These are phyloP conservation scores for Dichotomocladium elegans DNA, from an alignment of 371 early-diverging fungal species.

Conservation along the genomic window DNA sequence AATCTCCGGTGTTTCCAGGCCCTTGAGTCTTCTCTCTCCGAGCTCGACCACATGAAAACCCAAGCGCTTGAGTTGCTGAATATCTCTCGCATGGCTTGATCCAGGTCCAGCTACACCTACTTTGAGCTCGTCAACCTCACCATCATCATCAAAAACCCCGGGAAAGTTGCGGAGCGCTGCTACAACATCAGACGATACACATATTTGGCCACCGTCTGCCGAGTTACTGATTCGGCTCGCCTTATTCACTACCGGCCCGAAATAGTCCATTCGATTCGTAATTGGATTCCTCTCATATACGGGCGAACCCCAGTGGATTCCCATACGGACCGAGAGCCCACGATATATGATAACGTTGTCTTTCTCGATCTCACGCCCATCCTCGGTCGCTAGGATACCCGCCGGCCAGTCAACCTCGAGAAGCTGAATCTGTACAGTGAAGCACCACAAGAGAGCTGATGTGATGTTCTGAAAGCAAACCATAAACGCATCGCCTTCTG, in stretches of 20 bases:
- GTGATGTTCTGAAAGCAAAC: slow-evolving; percentile 88
- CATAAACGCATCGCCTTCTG: slow-evolving; percentile 97
- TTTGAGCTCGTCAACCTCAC: neutral
- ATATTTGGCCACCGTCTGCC: slow-evolving; percentile 93
- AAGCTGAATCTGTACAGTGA: slow-evolving; percentile 83
- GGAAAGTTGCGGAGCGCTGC: slow-evolving; percentile 44
- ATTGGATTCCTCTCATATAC: slow-evolving; percentile 89
- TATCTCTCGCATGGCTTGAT: slow-evolving; percentile 26
- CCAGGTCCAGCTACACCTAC: neutral
- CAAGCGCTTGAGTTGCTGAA: slow-evolving; percentile 62
- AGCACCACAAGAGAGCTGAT: slow-evolving; percentile 86
- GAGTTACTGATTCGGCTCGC: slow-evolving; percentile 83
- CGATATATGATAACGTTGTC: slow-evolving; percentile 69
- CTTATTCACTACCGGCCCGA: slow-evolving; percentile 92
- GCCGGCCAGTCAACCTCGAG: slow-evolving; percentile 89
- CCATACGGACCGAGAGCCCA: slow-evolving; percentile 93
- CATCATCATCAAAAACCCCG: slow-evolving; percentile 36
- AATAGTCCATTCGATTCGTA: slow-evolving; percentile 94
- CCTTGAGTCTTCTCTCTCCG: slow-evolving; percentile 87
- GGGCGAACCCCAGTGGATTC: slow-evolving; percentile 91
- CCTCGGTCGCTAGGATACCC: slow-evolving; percentile 78
- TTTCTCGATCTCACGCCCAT: slow-evolving; percentile 74
- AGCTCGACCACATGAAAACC: slow-evolving; percentile 72
- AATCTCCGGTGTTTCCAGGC: slow-evolving; percentile 85
- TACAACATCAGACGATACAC: slow-evolving; percentile 63